Base-by-base conservation (phyloP, 2,329 filamentous ascomycete genomes). In the Phaeomoniella chlamydospora region DNA sequence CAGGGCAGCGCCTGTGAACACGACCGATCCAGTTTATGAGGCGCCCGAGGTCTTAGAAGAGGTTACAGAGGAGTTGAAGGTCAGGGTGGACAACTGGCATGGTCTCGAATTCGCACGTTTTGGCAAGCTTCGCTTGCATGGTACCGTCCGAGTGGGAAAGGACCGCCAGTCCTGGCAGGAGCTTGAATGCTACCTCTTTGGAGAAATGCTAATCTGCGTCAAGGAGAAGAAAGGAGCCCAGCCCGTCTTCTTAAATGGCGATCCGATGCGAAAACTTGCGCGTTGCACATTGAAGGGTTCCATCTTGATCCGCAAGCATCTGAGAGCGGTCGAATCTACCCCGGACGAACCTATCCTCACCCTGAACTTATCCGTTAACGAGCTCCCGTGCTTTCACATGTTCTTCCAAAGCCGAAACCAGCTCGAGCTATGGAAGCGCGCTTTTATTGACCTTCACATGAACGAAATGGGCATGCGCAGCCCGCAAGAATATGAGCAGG, bases 171-270 rank as follows among this genome's bases (percentile, higher is more conserved):
- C 87, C 4, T 98, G 90, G 90, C 90, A 98, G 63, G 90, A 96
- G 55, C 63, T 98, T 37, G 87, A 98, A 56, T 98, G 90, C 57
- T 98, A 85, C 55, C 70, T 98, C 18, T 98, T 98, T 53, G 84
- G 81, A 3, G 90, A 98, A 62, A 98, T 98, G 90, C 80, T 98
- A 49, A 98, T 98, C 45, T 98, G 90, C 53, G 86, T 98, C 41
- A 98, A 96, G 60, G 90, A 96, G 61, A 96, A 94, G 71, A 94
- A 87, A 62, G 58, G 68, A 5, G 55, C 65, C 6, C 66, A 70
- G 29, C 69, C 74, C 35, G 74, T 82, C 44, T 87, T 82, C 72
- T 79, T 72, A n/a, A 64, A 64, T 15, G 47, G 58, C 1, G 59
- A 60, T 3, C 53, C 65, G 1, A 70, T 68, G 15, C 69, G 70